These are phyloP conservation scores for Polyporus tsugae DNA, from an alignment of 1,284 basidiomycete genomes.

Conservation along the genomic window DNA sequence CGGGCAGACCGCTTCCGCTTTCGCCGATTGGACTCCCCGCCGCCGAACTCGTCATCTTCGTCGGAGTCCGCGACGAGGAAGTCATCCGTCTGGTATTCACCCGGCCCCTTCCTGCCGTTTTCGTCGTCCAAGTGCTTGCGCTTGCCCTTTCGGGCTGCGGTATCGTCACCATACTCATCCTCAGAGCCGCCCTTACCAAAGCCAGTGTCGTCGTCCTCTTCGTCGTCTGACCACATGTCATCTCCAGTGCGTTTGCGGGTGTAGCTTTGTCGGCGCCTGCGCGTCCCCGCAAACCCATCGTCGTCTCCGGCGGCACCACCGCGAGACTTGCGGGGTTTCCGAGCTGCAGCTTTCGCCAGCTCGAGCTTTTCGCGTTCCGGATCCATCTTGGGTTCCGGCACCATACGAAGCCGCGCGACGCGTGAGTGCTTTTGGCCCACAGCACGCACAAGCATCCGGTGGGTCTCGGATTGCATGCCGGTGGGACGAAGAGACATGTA, in stretches of 20 bases:
- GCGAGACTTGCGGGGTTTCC: conserved; percentile 64
- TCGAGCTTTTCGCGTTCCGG: conserved; percentile 80
- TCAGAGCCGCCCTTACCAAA: conserved; percentile 67
- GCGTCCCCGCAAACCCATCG: conserved; percentile 54
- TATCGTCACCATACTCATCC: conserved; percentile 52
- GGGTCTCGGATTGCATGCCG: conserved; percentile 90
- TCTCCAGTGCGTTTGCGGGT: conserved; percentile 45
- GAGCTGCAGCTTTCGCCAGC: conserved; percentile 67
- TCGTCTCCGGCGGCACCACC: conserved; percentile 55
- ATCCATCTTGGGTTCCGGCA: conserved; percentile 74
- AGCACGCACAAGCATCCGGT: conserved; percentile 87
- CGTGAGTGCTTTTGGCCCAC: conserved; percentile 87
- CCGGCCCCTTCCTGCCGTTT: conserved; percentile 52
- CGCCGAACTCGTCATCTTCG: conserved; percentile 58
- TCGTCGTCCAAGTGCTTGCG: conserved; percentile 50
- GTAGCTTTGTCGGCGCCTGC: conserved; percentile 45
- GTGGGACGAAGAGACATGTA: conserved; percentile 87
- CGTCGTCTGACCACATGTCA: conserved; percentile 55
- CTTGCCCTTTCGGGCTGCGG: conserved; percentile 48
- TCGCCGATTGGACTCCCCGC: conserved; percentile 41
- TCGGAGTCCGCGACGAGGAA: conserved; percentile 83
- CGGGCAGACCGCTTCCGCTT: conserved; percentile 49
- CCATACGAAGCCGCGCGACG: conserved; percentile 79
- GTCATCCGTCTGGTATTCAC: conserved; percentile 84
- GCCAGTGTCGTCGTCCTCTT: conserved; percentile 48